phyloP scores from a whole-genome alignment of 2,329 filamentous ascomycete genomes.

The Chalaropsis ovoidea region DNA sequence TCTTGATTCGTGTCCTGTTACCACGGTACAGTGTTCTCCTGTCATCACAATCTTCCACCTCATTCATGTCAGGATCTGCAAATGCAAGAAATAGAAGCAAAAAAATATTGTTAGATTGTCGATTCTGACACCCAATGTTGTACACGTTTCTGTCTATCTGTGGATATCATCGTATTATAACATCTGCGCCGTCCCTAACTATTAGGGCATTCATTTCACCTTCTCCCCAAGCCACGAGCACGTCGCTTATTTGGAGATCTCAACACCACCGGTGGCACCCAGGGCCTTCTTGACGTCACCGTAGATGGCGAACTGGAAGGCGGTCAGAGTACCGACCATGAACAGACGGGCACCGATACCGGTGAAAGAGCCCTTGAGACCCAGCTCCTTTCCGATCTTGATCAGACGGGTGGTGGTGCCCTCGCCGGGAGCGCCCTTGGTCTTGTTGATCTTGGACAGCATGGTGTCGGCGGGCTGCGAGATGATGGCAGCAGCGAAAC shows the following conservation, averaged over 20 bases:
- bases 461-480: constrained; percentile 90
- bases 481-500: constrained; percentile 71
- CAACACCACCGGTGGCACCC: constrained; percentile 64
- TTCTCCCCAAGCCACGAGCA: neutral
- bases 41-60: too few relatives aligned
- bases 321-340: constrained; percentile 61
- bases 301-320: constrained; percentile 83
- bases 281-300: constrained; percentile 61
- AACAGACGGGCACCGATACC: constrained; percentile 65
- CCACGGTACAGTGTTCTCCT: too few relatives aligned
- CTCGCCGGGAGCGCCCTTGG: constrained; percentile 76
- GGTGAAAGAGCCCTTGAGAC: constrained; percentile 63
- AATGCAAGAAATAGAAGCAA: neutral
- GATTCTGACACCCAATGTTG: constrained; percentile 22
- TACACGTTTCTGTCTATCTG: constrained; percentile 26
- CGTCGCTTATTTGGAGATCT: constrained; percentile 46
- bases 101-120: constrained; percentile 15
- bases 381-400: constrained; percentile 83
- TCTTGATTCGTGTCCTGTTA: too few relatives aligned
- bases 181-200: constrained; percentile 19
- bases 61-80: too few relatives aligned
- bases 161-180: constrained; percentile 26
- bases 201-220: constrained; percentile 4
- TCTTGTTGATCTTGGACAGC: constrained; percentile 96
- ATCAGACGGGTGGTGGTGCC: constrained; percentile 68